A percentile compares a stretch with the other conserved stretches of the same genome.
These are phyloP conservation scores for Coemansia furcata DNA, from an alignment of 192 early-diverging fungal species.

Conservation along the genomic window DNA sequence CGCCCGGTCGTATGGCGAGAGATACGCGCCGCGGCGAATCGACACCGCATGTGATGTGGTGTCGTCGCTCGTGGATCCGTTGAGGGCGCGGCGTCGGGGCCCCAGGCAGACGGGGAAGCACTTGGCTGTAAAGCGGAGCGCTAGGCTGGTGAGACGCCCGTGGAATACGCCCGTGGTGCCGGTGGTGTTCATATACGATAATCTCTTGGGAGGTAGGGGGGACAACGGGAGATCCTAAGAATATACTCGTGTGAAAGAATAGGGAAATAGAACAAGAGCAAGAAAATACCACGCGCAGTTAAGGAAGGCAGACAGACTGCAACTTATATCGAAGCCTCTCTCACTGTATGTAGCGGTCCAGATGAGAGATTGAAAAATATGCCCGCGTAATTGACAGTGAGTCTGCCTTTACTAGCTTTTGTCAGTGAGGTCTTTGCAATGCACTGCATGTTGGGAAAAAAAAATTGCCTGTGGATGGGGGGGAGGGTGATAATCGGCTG, in stretches of 20 bases:
- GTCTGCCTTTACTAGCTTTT: neutral
- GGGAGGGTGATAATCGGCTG: neutral
- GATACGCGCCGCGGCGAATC: constrained; percentile 33
- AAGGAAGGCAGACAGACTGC: neutral
- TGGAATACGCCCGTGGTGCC: constrained; percentile 31
- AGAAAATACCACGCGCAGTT: neutral
- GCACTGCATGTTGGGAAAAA: neutral
- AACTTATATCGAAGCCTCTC: neutral
- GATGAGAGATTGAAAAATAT: neutral
- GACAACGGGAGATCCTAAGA: neutral
- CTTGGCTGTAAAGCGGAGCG: constrained; percentile 35
- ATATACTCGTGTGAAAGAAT: neutral
- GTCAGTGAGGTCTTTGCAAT: neutral
- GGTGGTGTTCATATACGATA: constrained; percentile 13
- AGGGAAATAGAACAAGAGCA: neutral
- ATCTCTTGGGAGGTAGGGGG: neutral
- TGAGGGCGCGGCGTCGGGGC: constrained; percentile 19
- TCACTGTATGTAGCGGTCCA: neutral
- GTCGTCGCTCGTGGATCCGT: constrained; percentile 3
- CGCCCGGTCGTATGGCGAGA: constrained; percentile 44
- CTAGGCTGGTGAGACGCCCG: constrained; percentile 28
- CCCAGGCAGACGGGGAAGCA: constrained; percentile 33
- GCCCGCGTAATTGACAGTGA: neutral
- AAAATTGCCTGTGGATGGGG: neutral
- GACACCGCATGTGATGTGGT: constrained; percentile 40